phyloP scores from a whole-genome alignment of 2,329 filamentous ascomycete genomes.

The Trichophyton rubrum region DNA sequence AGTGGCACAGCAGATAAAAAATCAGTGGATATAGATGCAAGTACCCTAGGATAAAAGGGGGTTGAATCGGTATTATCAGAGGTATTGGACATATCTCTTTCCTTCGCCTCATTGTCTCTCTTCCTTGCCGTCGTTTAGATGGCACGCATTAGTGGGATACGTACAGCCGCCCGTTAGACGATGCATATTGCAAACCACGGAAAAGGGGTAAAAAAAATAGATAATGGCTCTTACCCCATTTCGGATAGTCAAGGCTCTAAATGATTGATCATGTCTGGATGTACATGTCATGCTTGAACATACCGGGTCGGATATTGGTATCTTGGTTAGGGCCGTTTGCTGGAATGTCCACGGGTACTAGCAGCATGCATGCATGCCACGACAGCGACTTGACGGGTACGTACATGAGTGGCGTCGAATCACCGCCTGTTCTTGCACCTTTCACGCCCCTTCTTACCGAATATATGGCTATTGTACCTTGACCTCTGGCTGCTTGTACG shows the following conservation, averaged over 20 bases:
- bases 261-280: background rate
- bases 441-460: background rate
- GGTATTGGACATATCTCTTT: background rate
- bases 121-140: background rate
- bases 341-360: background rate
- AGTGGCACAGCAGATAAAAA: background rate
- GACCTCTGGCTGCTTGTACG: background rate
- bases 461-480: background rate
- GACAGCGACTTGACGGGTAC: background rate
- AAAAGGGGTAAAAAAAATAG: background rate
- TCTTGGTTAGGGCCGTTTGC: background rate
- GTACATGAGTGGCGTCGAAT: background rate
- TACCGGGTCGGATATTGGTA: too few species aligned
- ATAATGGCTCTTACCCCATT: background rate
- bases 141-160: background rate
- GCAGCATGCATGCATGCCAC: conserved; percentile 1
- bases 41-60: background rate
- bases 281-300: background rate
- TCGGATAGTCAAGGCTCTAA: background rate
- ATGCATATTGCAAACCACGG: background rate
- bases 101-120: background rate
- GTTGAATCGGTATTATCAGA: background rate
- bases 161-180: background rate
- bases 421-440: background rate
- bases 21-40: background rate